Percentiles rank a stretch among this genome's conserved stretches.
phyloP scores from a whole-genome alignment of 1,284 basidiomycete genomes.

The Dichomitus squalens region DNA sequence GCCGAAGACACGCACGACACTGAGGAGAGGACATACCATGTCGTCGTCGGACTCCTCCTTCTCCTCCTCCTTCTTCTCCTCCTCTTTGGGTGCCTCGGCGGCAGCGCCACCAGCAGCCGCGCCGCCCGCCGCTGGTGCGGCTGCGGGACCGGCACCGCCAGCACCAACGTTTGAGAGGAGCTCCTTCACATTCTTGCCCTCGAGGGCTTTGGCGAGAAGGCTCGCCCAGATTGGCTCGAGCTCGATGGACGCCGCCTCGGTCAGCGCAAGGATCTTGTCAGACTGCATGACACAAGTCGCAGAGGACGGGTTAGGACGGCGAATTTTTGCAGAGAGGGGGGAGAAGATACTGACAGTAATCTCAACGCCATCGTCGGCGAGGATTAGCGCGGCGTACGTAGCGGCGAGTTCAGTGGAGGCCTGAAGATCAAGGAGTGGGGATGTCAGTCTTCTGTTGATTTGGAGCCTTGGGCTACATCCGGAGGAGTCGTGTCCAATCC shows the following conservation, averaged over 20 bases:
- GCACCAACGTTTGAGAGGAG: constrained; percentile 90
- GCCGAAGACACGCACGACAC: background rate
- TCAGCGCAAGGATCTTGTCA: constrained; percentile 89
- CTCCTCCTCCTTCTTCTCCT: constrained; percentile 82
- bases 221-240: constrained; percentile 97
- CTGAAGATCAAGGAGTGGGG: constrained; percentile 38
- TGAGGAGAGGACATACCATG: constrained; percentile 71
- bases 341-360: constrained; percentile 78
- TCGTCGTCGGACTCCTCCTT: constrained; percentile 93
- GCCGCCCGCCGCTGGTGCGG: constrained; percentile 45
- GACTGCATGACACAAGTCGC: constrained; percentile 50
- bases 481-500: constrained; percentile 19
- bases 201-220: constrained; percentile 95
- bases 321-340: background rate
- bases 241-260: constrained; percentile 82
- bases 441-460: constrained; percentile 8
- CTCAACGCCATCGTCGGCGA: constrained; percentile 95
- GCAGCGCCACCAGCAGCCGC: constrained; percentile 60
- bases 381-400: constrained; percentile 93
- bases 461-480: constrained; percentile 19
- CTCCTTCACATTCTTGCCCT: constrained; percentile 97
- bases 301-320: background rate
- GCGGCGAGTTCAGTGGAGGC: constrained; percentile 78
- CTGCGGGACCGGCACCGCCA: constrained; percentile 79
- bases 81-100: constrained; percentile 61